phyloP scores from a whole-genome alignment of 2,329 filamentous ascomycete genomes.

The Talaromyces sp. region DNA sequence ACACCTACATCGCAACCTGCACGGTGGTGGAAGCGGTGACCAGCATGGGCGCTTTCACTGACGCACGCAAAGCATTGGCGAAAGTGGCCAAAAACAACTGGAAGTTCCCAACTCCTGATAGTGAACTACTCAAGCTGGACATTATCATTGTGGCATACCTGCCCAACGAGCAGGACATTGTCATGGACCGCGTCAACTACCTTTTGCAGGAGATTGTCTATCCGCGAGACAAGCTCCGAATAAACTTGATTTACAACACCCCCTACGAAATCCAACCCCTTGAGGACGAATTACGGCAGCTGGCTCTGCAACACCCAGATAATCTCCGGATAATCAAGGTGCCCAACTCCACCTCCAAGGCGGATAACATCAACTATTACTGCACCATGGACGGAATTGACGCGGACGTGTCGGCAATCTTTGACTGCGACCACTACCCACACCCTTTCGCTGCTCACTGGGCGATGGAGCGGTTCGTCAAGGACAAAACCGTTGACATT shows the following conservation, averaged over 20 bases:
- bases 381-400: conserved; percentile 37
- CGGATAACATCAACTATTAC: conserved; percentile 47
- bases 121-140: conserved; percentile 39
- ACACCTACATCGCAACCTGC: conserved; percentile 39
- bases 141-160: conserved; percentile 46
- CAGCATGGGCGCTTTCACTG: conserved; percentile 30
- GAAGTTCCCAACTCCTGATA: conserved; percentile 37
- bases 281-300: conserved; percentile 36
- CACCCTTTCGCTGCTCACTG: conserved; percentile 45
- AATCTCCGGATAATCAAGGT: conserved; percentile 44
- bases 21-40: conserved; percentile 39
- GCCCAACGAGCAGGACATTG: conserved; percentile 48
- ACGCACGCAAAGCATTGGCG: conserved; percentile 30
- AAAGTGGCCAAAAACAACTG: conserved; percentile 35
- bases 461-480: conserved; percentile 43
- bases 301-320: conserved; percentile 29
- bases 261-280: conserved; percentile 42
- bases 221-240: conserved; percentile 40
- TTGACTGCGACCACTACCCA: conserved; percentile 47
- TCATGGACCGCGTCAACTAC: conserved; percentile 43
- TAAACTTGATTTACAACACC: conserved; percentile 47
- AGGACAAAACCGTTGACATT: conserved; percentile 39
- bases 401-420: conserved; percentile 43
- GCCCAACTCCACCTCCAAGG: conserved; percentile 44
- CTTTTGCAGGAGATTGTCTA: conserved; percentile 43